Evolutionary conservation across 1,284 basidiomycete genomes (phyloP).

Genomic region (Trichosporon ovoides): DNA sequence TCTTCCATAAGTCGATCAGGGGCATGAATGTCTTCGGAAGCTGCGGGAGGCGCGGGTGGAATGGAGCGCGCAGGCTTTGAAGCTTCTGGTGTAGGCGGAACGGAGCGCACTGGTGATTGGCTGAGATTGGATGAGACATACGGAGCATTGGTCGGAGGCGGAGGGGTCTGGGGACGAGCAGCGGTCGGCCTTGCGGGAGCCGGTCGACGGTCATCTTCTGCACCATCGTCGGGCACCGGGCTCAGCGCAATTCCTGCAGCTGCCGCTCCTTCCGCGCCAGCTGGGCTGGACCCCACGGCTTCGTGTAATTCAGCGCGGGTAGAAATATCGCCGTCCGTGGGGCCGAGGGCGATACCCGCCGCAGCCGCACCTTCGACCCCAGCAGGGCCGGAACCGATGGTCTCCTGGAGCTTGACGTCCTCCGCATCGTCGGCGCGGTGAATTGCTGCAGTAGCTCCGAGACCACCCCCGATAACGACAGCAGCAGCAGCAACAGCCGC

Average conservation of each 20-base stretch:
- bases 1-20: background rate
- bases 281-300: slow-evolving; percentile 10
- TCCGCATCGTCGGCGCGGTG: background rate
- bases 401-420: slow-evolving; percentile 14
- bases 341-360: slow-evolving; percentile 42
- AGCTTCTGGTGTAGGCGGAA: no score
- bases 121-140: background rate
- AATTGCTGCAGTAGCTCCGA: background rate
- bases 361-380: slow-evolving; percentile 40
- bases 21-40: background rate
- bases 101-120: background rate
- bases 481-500: background rate
- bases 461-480: background rate
- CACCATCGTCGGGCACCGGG: slow-evolving; percentile 1
- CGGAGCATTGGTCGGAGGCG: slow-evolving; percentile 12
- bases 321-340: background rate
- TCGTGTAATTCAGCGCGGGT: background rate
- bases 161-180: slow-evolving; percentile 11
- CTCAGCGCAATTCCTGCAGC: slow-evolving; percentile 12
- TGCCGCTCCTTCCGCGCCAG: slow-evolving; percentile 24
- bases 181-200: background rate
- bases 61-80: no score
- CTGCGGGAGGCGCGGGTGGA: background rate
- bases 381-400: slow-evolving; percentile 24
- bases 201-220: slow-evolving; percentile 10